phyloP scores from a whole-genome alignment of 108 stramenopile species.

The Nitzschia palea region DNA sequence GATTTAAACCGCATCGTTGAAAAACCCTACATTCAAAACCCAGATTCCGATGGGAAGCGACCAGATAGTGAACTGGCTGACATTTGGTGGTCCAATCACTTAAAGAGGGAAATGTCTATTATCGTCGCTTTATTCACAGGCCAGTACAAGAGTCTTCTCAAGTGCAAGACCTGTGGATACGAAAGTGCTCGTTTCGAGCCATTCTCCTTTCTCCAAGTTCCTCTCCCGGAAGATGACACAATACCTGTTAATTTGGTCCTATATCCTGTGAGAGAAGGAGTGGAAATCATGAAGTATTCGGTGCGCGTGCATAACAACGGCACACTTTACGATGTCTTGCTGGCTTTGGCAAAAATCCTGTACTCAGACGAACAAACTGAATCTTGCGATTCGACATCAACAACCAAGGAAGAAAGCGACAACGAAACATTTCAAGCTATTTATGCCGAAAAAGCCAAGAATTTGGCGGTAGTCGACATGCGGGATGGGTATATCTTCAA shows the following conservation, averaged over 20 bases:
- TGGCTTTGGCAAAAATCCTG: constrained; percentile 63
- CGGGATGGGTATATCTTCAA: constrained; percentile 76
- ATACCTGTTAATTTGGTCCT: constrained; percentile 66
- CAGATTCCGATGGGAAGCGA: constrained; percentile 92
- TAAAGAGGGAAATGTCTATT: constrained; percentile 91
- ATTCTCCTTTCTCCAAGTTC: constrained; percentile 88
- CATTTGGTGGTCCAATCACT: constrained; percentile 97
- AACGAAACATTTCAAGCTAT: constrained; percentile 26
- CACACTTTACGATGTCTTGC: constrained; percentile 74
- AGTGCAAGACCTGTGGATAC: constrained; percentile 92
- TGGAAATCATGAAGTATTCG: constrained; percentile 66
- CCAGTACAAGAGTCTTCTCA: constrained; percentile 93
- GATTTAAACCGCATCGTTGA: constrained; percentile 95
- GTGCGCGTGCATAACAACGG: constrained; percentile 78
- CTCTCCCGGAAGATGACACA: constrained; percentile 92
- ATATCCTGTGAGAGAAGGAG: constrained; percentile 45
- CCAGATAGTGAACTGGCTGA: constrained; percentile 92
- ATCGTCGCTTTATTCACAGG: constrained; percentile 95
- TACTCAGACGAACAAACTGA: constrained; percentile 43
- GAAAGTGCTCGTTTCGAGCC: constrained; percentile 97
- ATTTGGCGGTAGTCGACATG: constrained; percentile 87
- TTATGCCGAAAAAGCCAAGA: constrained; percentile 54
- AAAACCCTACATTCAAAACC: constrained; percentile 96
- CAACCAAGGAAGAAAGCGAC: constrained; percentile 23
- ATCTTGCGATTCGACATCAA: constrained; percentile 6